phyloP scores from a whole-genome alignment of 805 yeast species.

The Kuraishia molischiana region DNA sequence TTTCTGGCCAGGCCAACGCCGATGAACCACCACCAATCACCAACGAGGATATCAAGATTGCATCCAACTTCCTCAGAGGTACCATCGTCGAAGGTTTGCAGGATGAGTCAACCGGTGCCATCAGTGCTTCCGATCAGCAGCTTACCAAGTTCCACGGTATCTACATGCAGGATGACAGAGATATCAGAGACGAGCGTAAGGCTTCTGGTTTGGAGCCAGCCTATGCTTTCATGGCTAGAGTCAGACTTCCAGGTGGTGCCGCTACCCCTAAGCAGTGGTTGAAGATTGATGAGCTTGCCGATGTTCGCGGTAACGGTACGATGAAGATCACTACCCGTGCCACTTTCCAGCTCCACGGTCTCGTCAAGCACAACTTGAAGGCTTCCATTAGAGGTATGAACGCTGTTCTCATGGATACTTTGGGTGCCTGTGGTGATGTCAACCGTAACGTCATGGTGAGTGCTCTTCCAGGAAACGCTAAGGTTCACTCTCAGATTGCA shows the following conservation, averaged over 20 bases:
- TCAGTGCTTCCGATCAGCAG: conserved; percentile 85
- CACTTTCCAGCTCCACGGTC: conserved; percentile 92
- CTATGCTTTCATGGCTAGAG: conserved; percentile 94
- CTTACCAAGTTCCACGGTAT: conserved; percentile 96
- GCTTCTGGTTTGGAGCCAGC: conserved; percentile 92
- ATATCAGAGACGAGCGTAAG: conserved; percentile 86
- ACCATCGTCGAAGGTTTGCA: conserved; percentile 79
- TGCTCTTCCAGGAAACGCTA: conserved; percentile 81
- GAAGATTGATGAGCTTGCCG: conserved; percentile 71
- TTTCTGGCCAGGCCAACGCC: conserved; percentile 67
- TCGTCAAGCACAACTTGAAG: conserved; percentile 81
- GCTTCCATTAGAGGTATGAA: conserved; percentile 92
- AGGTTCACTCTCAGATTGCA: conserved; percentile 69
- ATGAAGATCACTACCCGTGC: conserved; percentile 94
- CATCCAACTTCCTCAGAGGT: conserved; percentile 83
- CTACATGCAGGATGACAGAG: conserved; percentile 98
- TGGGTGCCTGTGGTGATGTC: conserved; percentile 98
- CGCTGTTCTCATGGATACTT: conserved; percentile 80
- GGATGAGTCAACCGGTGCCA: conserved; percentile 84
- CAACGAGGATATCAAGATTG: conserved; percentile 90
- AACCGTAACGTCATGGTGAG: conserved; percentile 91
- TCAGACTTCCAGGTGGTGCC: conserved; percentile 88
- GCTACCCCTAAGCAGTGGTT: conserved; percentile 88
- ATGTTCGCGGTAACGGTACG: conserved; percentile 83
- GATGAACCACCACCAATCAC: conserved; percentile 89